These are phyloP conservation scores for Triticum urartu DNA, from an alignment of 176 grass and related monocot species.

Conservation along the genomic window DNA sequence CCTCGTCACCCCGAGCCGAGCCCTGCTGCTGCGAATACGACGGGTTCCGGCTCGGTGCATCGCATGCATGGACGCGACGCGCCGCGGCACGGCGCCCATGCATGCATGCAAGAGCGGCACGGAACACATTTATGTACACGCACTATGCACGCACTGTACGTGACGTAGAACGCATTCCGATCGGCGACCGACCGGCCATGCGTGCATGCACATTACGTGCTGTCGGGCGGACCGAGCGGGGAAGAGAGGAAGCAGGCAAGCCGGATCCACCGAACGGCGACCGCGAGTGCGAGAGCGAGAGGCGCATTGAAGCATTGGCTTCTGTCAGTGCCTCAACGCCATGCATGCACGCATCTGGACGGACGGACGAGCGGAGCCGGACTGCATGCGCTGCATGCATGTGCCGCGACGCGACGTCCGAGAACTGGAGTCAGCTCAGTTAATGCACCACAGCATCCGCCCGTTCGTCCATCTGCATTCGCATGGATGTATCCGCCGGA, in stretches of 20 bases:
- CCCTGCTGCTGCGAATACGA: no score
- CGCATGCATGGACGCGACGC: not conserved
- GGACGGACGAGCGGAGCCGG: not conserved
- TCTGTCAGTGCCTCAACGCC: not conserved
- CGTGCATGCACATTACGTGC: conserved; percentile 17
- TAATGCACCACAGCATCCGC: not conserved
- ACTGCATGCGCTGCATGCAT: not conserved
- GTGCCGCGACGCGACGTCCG: not conserved
- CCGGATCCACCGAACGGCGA: no score
- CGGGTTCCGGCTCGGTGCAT: not conserved
- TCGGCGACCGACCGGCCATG: conserved; percentile 1
- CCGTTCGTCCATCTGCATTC: not conserved
- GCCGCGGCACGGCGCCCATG: not conserved
- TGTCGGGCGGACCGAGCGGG: conserved; percentile 6
- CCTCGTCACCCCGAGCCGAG: not conserved
- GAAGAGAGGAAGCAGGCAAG: no score
- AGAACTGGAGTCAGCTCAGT: conserved; percentile 33
- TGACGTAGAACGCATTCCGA: not conserved
- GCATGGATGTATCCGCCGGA: not conserved
- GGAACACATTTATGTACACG: not conserved
- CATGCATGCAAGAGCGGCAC: not conserved
- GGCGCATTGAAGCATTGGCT: conserved; percentile 23
- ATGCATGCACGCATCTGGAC: not conserved
- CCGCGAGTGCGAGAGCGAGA: not conserved
- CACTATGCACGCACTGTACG: not conserved